Evolutionary conservation across 2,329 filamentous ascomycete genomes (phyloP), one percentile per base, ranked within the genome.

Genomic region (Iodosphaeria phyllophila): DNA sequence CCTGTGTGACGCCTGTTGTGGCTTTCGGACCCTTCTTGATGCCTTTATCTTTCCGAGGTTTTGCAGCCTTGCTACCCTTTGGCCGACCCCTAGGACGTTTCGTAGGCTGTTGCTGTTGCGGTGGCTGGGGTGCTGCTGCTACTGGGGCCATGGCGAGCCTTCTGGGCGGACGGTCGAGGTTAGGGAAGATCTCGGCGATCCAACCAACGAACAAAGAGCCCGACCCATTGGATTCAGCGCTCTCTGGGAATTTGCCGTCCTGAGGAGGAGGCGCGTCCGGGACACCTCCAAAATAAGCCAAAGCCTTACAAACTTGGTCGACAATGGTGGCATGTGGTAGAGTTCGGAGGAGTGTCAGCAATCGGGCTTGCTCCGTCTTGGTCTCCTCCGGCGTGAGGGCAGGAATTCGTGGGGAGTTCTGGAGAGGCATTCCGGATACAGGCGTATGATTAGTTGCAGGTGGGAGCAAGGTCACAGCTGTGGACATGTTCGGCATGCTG

Each of bases 251-350:
- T 3, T 44, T 47, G 10, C 50, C 54, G 32, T 60, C 51, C 15
- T 54, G 43, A 0, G 56, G 52, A n/a, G 60, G 55, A 6, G 60
- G 59, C 4, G 57, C 59, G 15, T 58, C 60, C 18, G 65, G 63
- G 22, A 64, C 56, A 14, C 67, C 65, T 6, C 69, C 68, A 42
- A 73, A 74, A 35, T 67, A 72, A n/a, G 61, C 57, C 27, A 74
- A 40, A 2, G 64, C 68, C 35, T 61, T 71, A 38, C 64, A 72
- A 17, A 74, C 49, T 36, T 70, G 66, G 30, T 73, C 65, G 12
- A 72, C 66, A 1, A 74, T 62, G 3, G 54, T 48, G 6, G 55
- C 37, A 7, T 68, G 67, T 32, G 64, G 55, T 8, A 73, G 46
- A 20, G 54, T 61, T 23, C 60, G 56, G 12, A 74, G 43, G 8